Evolutionary conservation across 306 rosid genomes (phyloP).

Genomic region (Carpinus fangiana): DNA sequence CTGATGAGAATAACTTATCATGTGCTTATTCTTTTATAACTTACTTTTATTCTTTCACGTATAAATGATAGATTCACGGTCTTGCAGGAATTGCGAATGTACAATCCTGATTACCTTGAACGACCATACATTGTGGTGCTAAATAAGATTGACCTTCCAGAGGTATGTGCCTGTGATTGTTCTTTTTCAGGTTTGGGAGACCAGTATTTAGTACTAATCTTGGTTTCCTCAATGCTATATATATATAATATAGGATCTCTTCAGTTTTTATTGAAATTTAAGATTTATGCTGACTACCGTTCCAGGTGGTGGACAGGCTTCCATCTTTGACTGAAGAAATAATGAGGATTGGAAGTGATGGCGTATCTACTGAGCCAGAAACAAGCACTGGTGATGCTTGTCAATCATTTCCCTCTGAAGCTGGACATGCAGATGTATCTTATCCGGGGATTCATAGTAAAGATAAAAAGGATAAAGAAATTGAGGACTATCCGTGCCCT

Average conservation of each 20-base stretch:
- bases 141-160: constrained; percentile 92
- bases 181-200: neutral
- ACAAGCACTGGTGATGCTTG: constrained; percentile 32
- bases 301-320: constrained; percentile 72
- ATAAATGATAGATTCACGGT: constrained; percentile 28
- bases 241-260: neutral
- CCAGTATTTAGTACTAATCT: neutral
- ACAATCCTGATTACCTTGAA: constrained; percentile 89
- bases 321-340: constrained; percentile 61
- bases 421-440: constrained; percentile 21
- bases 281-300: constrained; percentile 10
- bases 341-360: constrained; percentile 59
- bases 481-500: constrained; percentile 84
- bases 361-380: constrained; percentile 35
- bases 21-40: constrained; percentile 5
- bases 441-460: constrained; percentile 11
- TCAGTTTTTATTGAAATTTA: neutral
- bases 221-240: neutral
- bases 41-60: constrained; percentile 7
- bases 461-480: constrained; percentile 51
- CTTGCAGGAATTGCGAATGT: constrained; percentile 94
- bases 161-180: constrained; percentile 47
- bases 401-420: constrained; percentile 37
- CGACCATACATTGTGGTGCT: constrained; percentile 87
- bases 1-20: neutral